These are phyloP conservation scores for Sextonia rubra DNA, from an alignment of 164 flowering plant species.

Conservation along the genomic window DNA sequence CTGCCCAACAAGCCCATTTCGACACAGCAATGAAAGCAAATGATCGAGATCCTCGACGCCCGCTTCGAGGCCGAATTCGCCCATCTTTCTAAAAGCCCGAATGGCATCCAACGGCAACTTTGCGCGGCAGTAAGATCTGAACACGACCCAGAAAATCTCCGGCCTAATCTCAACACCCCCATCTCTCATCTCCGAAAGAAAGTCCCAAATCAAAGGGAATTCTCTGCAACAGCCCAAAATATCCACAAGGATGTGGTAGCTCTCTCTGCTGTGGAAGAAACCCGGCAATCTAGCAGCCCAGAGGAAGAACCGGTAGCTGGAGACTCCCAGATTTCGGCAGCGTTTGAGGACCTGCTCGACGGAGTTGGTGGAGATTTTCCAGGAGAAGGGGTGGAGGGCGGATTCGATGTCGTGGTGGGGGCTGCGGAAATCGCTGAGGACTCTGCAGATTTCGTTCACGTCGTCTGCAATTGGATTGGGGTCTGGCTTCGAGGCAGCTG, in stretches of 20 bases:
- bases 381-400: constrained; percentile 45
- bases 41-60: constrained; percentile 53
- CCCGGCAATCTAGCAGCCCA: constrained; percentile 61
- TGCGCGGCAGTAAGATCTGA: constrained; percentile 65
- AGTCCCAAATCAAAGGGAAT: constrained; percentile 83
- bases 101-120: constrained; percentile 73
- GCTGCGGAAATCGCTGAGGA: constrained; percentile 68
- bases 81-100: constrained; percentile 64
- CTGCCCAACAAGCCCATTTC: constrained; percentile 45
- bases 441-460: constrained; percentile 62
- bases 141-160: constrained; percentile 59
- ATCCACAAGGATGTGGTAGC: constrained; percentile 56
- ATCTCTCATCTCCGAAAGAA: constrained; percentile 53
- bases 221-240: constrained; percentile 66
- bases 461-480: constrained; percentile 12
- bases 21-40: constrained; percentile 54
- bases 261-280: constrained; percentile 45
- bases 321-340: constrained; percentile 63
- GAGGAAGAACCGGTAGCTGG: constrained; percentile 75
- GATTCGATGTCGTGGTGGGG: constrained; percentile 74
- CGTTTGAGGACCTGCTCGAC: constrained; percentile 82
- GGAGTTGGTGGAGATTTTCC: constrained; percentile 34
- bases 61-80: constrained; percentile 60
- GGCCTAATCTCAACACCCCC: constrained; percentile 30
- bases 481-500: background rate